phyloP scores from a whole-genome alignment of 345 rosid species.

The thale cress (Arabidopsis thaliana) region TAIR10.1 NC_003075.7:6298501-6299000 shows the following conservation, averaged over 20 bases:
- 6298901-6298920: conserved; percentile 85
- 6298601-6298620: conserved; percentile 82
- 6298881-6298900: conserved; percentile 85
- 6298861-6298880: conserved; percentile 71
- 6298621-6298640: conserved; percentile 59
- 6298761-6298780: conserved; percentile 27
- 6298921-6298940: conserved; percentile 80
- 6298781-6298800: conserved; percentile 90
- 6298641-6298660: conserved; percentile 66
- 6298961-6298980: conserved; percentile 70
- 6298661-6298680: conserved; percentile 86
- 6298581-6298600: conserved; percentile 64
- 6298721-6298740: not conserved
- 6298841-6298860: conserved; percentile 78
- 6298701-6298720: not conserved
- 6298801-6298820: conserved; percentile 78
- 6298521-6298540: conserved; percentile 68
- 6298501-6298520: conserved; percentile 94
- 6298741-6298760: not conserved
- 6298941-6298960: conserved; percentile 88
- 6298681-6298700: conserved; percentile 95
- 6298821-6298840: conserved; percentile 67
- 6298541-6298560: conserved; percentile 3
- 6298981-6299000: not conserved
- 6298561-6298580: not conserved